Base-by-base conservation (phyloP, 768 basidiomycete genomes). In the Chlorophyllum brunneum region DNA sequence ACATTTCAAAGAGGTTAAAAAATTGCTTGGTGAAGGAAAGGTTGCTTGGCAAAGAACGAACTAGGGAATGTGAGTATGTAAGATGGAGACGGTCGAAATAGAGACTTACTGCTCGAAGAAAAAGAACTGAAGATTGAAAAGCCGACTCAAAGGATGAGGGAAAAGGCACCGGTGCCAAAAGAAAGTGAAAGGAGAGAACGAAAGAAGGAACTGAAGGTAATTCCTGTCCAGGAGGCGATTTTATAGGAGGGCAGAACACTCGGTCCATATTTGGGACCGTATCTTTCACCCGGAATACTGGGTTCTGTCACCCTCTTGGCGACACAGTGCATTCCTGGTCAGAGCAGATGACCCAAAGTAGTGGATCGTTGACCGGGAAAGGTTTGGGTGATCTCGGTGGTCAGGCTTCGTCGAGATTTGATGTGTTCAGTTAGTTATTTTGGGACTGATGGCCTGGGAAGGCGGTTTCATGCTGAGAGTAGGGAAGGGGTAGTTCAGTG, bases 151-250 rank as follows among this genome's bases (percentile, higher is more conserved):
- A 49, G 36, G 16, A 36, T 37, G 7, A 49, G 16, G 38, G 22
- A 49, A 30, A n/a, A 27, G 48, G 48, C 48, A 49, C 48, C 48
- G 48, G 48, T 49, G 48, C 48, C 48, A 37, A 41, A 42, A 36
- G 29, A 36, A 54, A 54, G 39, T 16, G 39, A 54, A 54, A 47
- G 40, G 8, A 47, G 47, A 29, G 47, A 48, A 18, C 46, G 48
- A 54, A 37, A 38, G 23, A 49, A 18, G 18, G 23, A 20, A 16
- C 7, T 39, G 39, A 48, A 29, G 34, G 10, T 36, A 16, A 27
- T 31, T 36, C 20, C 7, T 33, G 37, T 33, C 8, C 18, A 26
- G 31, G 16, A 22, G 30, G 20, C 23, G 6, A 9, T 13, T 39
- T 54, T 47, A 54, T 54, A 48, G 38, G 26, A 30, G 20, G 31